Evolutionary conservation across 1,139 yeast species (phyloP).

Genomic region (Pichia sp.): DNA sequence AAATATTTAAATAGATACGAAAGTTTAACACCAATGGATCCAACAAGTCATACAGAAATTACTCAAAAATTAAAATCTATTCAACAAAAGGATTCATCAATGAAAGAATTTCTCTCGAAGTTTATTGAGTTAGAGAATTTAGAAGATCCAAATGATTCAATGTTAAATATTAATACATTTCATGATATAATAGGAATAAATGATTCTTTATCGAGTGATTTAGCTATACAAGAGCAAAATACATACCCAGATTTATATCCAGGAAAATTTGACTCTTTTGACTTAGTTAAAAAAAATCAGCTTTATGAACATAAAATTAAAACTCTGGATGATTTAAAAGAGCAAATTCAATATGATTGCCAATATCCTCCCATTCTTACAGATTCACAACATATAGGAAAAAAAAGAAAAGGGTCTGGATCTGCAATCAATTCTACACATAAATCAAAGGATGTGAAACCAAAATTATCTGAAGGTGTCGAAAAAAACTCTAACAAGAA

Average conservation of each 20-base stretch:
- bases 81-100: neutral
- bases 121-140: slow-evolving; percentile 6
- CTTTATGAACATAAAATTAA: slow-evolving; percentile 5
- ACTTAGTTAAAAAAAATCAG: slow-evolving; percentile 13
- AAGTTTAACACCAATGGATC: slow-evolving; percentile 15
- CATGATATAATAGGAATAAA: slow-evolving; percentile 10
- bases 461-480: too few species aligned
- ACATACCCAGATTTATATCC: slow-evolving; percentile 10
- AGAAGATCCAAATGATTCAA: slow-evolving; percentile 6
- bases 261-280: slow-evolving; percentile 10
- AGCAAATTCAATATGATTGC: slow-evolving; percentile 3
- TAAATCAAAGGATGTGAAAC: too few species aligned
- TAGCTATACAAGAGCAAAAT: slow-evolving; percentile 8
- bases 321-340: slow-evolving; percentile 2
- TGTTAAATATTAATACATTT: slow-evolving; percentile 5
- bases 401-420: neutral
- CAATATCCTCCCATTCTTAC: neutral
- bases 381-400: neutral
- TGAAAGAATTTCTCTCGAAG: slow-evolving; percentile 1
- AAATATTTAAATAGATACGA: slow-evolving; percentile 17
- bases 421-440: neutral
- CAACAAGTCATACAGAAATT: slow-evolving; percentile 13
- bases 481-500: too few species aligned
- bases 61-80: slow-evolving; percentile 12
- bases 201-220: slow-evolving; percentile 10